Base-by-base conservation (phyloP, 257 asterid genomes). In the Rhazya stricta region DNA sequence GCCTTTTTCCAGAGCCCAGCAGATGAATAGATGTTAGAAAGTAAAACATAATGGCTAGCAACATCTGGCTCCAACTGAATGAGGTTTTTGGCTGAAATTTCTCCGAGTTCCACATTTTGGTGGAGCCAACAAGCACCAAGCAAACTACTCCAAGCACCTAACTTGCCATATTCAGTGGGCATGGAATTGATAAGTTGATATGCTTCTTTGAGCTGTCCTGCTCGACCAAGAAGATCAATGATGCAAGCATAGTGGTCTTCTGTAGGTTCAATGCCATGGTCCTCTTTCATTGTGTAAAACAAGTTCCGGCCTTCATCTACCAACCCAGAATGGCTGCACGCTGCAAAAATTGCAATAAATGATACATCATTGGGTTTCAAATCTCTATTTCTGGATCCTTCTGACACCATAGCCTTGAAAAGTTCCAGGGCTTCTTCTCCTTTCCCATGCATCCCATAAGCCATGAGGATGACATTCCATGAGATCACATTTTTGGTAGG, bases 391-490 rank as follows among this genome's bases (percentile, higher is more conserved):
- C 42, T 72, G 63, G 72, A 68, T 45, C 83, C 76, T 61, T 62
- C 84, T 56, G 66, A 76, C 39, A 79, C 88, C 95, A 93, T 87
- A 16, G 46, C 76, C 77, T 57, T 53, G 75, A 89, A 85, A 68
- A 93, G 89, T 37, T 75, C 66, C 81, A 93, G 77, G 42, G 95
- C 91, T 81, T 86, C 90, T 11, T 77, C 77, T 73, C 91, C 97
- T 79, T 88, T 88, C 71, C 98, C 98, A n/a, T 93, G 96, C 94
- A 91, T 89, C 57, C 98, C 97, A 65, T 87, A 91, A 69, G 90
- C 94, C 95, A 91, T 84, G 68, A 93, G 91, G 77, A 93, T 81
- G 73, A 87, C 97, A 75, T 93, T 93, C 97, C 97, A 93, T 51
- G 98, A 88, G 78, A 93, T 91, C 56, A 84, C 91, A 76, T 93